Percentiles rank a stretch among this genome's conserved stretches.
Conservation (phyloP, 192 early-diverging fungal species). For the Dimargaris xerosporica region DNA sequence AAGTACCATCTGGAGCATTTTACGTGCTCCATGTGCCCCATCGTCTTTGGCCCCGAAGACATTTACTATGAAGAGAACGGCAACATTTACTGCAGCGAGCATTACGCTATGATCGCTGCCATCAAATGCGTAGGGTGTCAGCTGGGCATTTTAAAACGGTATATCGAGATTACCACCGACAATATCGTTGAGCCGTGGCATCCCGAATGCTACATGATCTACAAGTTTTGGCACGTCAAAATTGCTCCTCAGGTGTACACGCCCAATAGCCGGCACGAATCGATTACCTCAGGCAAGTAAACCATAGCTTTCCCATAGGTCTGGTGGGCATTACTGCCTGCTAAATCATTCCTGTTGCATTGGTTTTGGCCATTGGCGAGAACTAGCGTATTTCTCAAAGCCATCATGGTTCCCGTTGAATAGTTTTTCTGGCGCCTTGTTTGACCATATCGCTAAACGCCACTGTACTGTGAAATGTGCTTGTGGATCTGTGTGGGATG, state of each 20-base stretch:
- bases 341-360: too few relatives aligned
- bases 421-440: too few relatives aligned
- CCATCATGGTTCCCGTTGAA: too few relatives aligned
- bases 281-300: neutral
- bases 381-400: too few relatives aligned
- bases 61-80: slow-evolving; percentile 93
- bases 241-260: slow-evolving; percentile 28
- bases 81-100: slow-evolving; percentile 84
- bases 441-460: too few relatives aligned
- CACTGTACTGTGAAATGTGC: too few relatives aligned
- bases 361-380: too few relatives aligned
- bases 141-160: slow-evolving; percentile 89
- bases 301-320: too few relatives aligned
- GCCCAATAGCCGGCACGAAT: slow-evolving; percentile 2
- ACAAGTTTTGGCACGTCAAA: slow-evolving; percentile 55
- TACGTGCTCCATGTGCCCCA: slow-evolving; percentile 81
- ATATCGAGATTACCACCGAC: slow-evolving; percentile 74
- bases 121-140: slow-evolving; percentile 92
- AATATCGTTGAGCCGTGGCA: slow-evolving; percentile 83
- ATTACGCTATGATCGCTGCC: slow-evolving; percentile 83
- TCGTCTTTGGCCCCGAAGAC: slow-evolving; percentile 86
- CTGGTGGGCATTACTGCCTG: too few relatives aligned
- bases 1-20: slow-evolving; percentile 99
- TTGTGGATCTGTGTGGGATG: too few relatives aligned
- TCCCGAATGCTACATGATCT: slow-evolving; percentile 99